Evolutionary conservation across 805 yeast species (phyloP), one percentile per base, ranked within the genome.

Genomic region (Kodamaea hsintzibuensis): DNA sequence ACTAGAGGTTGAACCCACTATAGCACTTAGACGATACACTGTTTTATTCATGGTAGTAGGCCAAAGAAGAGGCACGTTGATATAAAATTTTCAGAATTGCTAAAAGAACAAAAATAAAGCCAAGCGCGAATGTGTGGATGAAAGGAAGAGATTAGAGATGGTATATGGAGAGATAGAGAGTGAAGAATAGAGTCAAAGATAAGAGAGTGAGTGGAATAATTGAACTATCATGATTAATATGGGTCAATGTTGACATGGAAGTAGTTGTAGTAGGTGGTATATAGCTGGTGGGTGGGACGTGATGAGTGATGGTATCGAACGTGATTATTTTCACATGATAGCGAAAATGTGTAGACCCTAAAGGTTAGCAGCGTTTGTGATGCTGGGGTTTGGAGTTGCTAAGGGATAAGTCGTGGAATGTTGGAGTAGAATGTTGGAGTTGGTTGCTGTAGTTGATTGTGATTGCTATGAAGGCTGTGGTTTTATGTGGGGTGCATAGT

Each of bases 1-100:
- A 27, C 57, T 56, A 12, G 57, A 46, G 7, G 64, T 64, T 13
- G 71, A 57, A 47, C 61, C 56, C 14, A 71, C 68, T 17, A 72
- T 60, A 37, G 65, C 66, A 27, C 61, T 61, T 5, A 66, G 54
- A 56, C 72, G 64, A 50, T 55, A 62, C 18, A 62, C 51, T 27
- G 57, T 42, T 52, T 60, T 60, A 57, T 59, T 53, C 47, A 52
- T 48, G 22, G 47, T 22, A 16, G 40, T 10, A 17, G 25, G 35
- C 35, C 35, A 30, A 38, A 17, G 19, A 38, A 17, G 19, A 38
- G 25, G 44, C 44, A 40, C 44, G 44, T 40, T 40, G 44, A 9
- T 40, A 42, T 50, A 51, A 50, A 50, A 43, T 50, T 50, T 50
- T 43, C 42, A 18, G 19, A 16, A 9, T 17, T 17, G 3, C 19